A percentile compares a stretch with the other conserved stretches of the same genome.
Evolutionary conservation across 176 grass and related monocot genomes (phyloP).

Genomic region (Aechmea fasciata): DNA sequence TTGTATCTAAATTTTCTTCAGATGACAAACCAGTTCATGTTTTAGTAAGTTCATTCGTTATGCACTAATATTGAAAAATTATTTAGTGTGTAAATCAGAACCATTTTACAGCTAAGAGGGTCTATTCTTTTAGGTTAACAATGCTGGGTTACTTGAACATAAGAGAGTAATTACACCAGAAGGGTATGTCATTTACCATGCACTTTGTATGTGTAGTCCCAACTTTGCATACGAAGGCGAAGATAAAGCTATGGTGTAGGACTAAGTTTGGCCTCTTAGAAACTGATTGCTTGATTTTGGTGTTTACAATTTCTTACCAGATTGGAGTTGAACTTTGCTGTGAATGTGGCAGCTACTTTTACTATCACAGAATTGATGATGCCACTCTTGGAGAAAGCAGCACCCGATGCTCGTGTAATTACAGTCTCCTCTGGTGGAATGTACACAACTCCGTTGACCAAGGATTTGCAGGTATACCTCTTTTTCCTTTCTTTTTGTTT

Average conservation of each 20-base stretch:
- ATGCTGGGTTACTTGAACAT: constrained; percentile 79
- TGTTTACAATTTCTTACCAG: constrained; percentile 20
- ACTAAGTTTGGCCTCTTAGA: neutral
- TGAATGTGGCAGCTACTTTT: constrained; percentile 83
- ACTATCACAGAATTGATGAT: constrained; percentile 66
- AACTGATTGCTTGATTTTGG: neutral
- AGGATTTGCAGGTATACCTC: constrained; percentile 49
- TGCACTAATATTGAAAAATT: constrained; percentile 9
- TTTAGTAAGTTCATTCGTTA: constrained; percentile 43
- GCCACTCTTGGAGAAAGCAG: constrained; percentile 71
- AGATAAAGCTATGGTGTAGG: neutral
- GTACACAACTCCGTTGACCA: constrained; percentile 66
- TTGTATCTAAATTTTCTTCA: constrained; percentile 62
- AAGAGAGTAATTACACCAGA: constrained; percentile 53
- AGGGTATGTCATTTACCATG: constrained; percentile 33
- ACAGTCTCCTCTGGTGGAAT: constrained; percentile 84
- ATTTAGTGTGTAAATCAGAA: neutral
- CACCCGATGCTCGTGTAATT: constrained; percentile 74
- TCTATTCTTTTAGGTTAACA: constrained; percentile 68
- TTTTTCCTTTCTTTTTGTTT: neutral
- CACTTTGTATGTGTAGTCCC: neutral
- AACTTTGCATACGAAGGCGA: neutral
- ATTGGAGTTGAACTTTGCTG: constrained; percentile 79
- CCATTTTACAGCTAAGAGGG: neutral
- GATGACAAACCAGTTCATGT: constrained; percentile 66